Percentiles rank a stretch among this genome's conserved stretches.
These are phyloP conservation scores for Ophiostoma piceae DNA, from an alignment of 2,329 filamentous ascomycete genomes.

Conservation along the genomic window DNA sequence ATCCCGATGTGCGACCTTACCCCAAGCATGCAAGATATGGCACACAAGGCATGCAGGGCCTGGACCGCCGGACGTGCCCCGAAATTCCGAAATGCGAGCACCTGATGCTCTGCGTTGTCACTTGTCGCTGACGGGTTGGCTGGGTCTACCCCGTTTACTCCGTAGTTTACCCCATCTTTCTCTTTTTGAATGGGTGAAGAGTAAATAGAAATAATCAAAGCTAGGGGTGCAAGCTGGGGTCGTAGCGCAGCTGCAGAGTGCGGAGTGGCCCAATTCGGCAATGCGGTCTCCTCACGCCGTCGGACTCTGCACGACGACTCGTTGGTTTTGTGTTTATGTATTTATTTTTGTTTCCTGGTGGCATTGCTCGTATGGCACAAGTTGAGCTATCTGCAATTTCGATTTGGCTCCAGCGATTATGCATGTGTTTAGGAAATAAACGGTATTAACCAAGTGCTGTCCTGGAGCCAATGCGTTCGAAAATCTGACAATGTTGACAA, in stretches of 20 bases:
- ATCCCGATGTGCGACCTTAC: not conserved
- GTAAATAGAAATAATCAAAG: not conserved
- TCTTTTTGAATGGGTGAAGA: not conserved
- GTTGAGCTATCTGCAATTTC: not conserved
- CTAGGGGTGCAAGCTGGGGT: constrained; percentile 11
- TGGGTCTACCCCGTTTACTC: not conserved
- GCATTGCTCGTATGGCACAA: not conserved
- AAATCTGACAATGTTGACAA: not conserved
- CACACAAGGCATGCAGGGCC: not conserved
- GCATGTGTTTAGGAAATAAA: not conserved
- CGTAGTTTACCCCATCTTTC: not conserved
- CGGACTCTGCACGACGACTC: not conserved
- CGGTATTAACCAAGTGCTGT: not conserved
- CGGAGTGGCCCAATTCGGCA: constrained; percentile 9
- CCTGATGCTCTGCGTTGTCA: constrained; percentile 1
- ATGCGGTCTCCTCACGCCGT: not conserved
- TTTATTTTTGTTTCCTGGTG: not conserved
- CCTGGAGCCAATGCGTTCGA: not conserved
- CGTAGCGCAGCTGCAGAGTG: constrained; percentile 8
- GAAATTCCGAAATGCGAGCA: not conserved
- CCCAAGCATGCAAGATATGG: not conserved
- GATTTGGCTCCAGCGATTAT: not conserved
- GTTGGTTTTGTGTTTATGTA: not conserved
- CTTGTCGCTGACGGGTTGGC: not conserved
- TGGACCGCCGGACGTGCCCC: not conserved